Percentiles rank a stretch among this genome's conserved stretches.
These are phyloP conservation scores for Glonium stellatum DNA, from an alignment of 495 filamentous ascomycete species.

Conservation along the genomic window DNA sequence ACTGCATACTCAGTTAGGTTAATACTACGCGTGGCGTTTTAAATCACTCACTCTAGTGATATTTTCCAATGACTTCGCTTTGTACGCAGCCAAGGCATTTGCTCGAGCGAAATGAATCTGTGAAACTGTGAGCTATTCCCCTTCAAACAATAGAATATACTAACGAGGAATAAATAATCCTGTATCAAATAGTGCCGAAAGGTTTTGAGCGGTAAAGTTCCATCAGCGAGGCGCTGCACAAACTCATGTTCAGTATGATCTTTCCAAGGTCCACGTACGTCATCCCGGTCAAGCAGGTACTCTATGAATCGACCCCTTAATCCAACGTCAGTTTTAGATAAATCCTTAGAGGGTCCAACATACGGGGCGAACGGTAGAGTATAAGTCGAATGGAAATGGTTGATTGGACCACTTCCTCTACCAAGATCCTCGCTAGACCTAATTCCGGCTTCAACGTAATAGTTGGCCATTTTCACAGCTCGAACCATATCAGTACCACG, in stretches of 20 bases:
- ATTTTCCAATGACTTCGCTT: constrained; percentile 64
- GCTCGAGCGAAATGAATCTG: constrained; percentile 81
- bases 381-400: constrained; percentile 85
- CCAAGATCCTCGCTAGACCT: constrained; percentile 66
- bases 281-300: constrained; percentile 67
- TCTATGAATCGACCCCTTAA: constrained; percentile 73
- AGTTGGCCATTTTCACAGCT: constrained; percentile 64
- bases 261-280: constrained; percentile 64
- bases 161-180: constrained; percentile 80
- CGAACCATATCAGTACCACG: constrained; percentile 48
- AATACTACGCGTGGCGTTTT: constrained; percentile 14
- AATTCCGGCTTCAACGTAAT: constrained; percentile 81
- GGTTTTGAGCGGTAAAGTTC: constrained; percentile 59
- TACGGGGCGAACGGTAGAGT: constrained; percentile 77
- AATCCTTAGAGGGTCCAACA: constrained; percentile 27
- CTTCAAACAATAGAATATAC: constrained; percentile 8
- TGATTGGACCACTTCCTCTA: constrained; percentile 79
- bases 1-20: constrained; percentile 41
- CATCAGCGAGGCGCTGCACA: constrained; percentile 65
- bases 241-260: constrained; percentile 74
- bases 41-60: constrained; percentile 49
- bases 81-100: constrained; percentile 77
- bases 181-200: constrained; percentile 86
- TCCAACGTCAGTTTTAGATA: neutral
- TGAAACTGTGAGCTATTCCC: neutral